Evolutionary conservation across 192 early-diverging fungal genomes (phyloP).

Genomic region (Lobosporangium transversale): DNA sequence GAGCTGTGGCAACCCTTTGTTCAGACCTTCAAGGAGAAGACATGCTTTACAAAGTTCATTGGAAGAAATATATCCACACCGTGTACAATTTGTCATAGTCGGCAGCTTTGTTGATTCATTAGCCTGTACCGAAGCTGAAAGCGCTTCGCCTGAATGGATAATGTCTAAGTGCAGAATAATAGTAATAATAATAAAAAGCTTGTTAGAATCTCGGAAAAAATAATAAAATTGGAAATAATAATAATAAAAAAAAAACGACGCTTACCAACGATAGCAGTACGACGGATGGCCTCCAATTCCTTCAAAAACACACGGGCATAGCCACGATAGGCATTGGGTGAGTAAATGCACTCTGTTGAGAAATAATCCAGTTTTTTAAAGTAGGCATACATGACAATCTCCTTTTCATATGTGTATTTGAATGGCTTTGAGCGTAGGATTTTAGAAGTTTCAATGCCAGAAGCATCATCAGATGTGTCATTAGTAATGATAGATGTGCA

Average conservation of each 20-base stretch:
- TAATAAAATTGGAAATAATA: neutral
- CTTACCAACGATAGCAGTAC: constrained; percentile 86
- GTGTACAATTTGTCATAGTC: constrained; percentile 71
- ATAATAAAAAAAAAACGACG: too few species aligned
- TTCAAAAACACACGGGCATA: constrained; percentile 95
- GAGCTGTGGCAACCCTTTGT: constrained; percentile 84
- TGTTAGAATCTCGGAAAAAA: neutral
- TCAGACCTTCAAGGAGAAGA: constrained; percentile 90
- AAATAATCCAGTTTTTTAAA: constrained; percentile 98
- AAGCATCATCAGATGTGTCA: constrained; percentile 61
- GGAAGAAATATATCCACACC: constrained; percentile 96
- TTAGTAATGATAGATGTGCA: constrained; percentile 94
- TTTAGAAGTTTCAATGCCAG: constrained; percentile 57
- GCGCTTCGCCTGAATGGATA: constrained; percentile 94
- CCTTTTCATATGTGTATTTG: constrained; percentile 99
- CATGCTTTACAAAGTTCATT: constrained; percentile 96
- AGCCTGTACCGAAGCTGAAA: constrained; percentile 63
- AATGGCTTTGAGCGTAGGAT: constrained; percentile 95
- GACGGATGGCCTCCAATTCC: constrained; percentile 91
- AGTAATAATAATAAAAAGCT: too few species aligned
- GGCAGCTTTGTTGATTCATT: constrained; percentile 72
- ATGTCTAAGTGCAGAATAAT: too few species aligned
- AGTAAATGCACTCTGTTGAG: constrained; percentile 98
- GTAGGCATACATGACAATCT: constrained; percentile 99
- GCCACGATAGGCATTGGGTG: constrained; percentile 96